Conservation (phyloP, 768 basidiomycete genomes). For the Pleurotus platypus region DNA sequence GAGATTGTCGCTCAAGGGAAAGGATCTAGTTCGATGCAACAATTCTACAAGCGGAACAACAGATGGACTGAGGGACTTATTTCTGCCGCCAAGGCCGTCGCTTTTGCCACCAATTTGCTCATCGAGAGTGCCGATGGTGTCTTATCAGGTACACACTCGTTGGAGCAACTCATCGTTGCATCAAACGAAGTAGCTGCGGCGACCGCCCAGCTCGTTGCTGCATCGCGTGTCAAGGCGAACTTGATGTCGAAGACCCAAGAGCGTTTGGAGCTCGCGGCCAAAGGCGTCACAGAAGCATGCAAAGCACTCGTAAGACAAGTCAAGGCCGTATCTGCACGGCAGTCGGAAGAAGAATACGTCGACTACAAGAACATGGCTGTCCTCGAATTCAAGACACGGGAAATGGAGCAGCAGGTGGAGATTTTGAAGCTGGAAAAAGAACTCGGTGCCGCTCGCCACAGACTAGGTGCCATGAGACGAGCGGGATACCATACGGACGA, state of each 20-base stretch:
- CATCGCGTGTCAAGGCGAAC: slow-evolving; percentile 96
- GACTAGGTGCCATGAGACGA: slow-evolving; percentile 79
- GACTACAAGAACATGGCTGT: slow-evolving; percentile 91
- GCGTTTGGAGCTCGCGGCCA: slow-evolving; percentile 91
- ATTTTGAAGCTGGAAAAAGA: slow-evolving; percentile 97
- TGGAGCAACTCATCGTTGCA: slow-evolving; percentile 99
- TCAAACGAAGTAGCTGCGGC: slow-evolving; percentile 98
- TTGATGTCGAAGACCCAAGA: slow-evolving; percentile 99
- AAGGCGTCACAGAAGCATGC: slow-evolving; percentile 97
- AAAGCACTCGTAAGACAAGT: slow-evolving; percentile 95
- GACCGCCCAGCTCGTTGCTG: slow-evolving; percentile 97
- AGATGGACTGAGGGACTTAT: slow-evolving; percentile 99
- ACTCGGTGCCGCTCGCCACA: slow-evolving; percentile 79
- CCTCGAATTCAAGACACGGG: slow-evolving; percentile 93
- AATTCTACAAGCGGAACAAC: slow-evolving; percentile 99
- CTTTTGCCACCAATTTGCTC: slow-evolving; percentile 90
- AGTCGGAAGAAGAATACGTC: slow-evolving; percentile 74
- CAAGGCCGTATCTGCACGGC: slow-evolving; percentile 87
- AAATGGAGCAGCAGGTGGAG: slow-evolving; percentile 99
- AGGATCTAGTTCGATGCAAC: slow-evolving; percentile 87
- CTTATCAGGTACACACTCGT: slow-evolving; percentile 90
- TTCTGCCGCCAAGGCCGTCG: slow-evolving; percentile 96
- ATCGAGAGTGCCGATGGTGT: slow-evolving; percentile 99
- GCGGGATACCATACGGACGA: slow-evolving; percentile 89
- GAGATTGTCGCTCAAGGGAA: slow-evolving; percentile 96